Percentiles rank a stretch among this genome's conserved stretches.
Conservation (phyloP, 2,329 filamentous ascomycete genomes). For the Lachnellula occidentalis region DNA sequence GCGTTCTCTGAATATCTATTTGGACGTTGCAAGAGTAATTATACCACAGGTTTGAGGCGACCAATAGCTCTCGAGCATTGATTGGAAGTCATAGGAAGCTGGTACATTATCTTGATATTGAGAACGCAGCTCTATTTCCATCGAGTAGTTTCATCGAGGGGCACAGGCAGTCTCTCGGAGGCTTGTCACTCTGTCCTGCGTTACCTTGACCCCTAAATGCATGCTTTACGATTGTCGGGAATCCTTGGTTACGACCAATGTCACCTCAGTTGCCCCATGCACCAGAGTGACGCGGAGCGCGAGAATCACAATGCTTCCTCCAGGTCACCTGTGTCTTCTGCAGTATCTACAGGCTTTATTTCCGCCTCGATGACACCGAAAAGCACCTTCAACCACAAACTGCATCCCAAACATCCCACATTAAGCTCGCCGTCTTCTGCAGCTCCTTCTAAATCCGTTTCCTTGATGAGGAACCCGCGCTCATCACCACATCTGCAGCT, state of each 20-base stretch:
- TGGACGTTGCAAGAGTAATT: constrained; percentile 30
- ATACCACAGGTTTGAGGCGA: constrained; percentile 34
- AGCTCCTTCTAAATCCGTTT: constrained; percentile 54
- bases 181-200: background rate
- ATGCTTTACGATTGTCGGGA: background rate
- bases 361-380: constrained; percentile 49
- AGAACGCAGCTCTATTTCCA: background rate
- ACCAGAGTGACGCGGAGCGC: background rate
- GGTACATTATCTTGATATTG: constrained; percentile 16
- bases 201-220: background rate
- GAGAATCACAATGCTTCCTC: background rate
- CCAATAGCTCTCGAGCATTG: constrained; percentile 30
- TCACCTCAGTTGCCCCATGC: background rate
- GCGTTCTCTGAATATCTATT: constrained; percentile 23
- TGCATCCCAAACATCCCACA: constrained; percentile 62
- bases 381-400: constrained; percentile 59
- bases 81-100: constrained; percentile 33
- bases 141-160: background rate
- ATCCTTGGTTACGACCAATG: background rate
- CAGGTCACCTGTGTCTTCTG: background rate
- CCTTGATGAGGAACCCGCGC: constrained; percentile 52
- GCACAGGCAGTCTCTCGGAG: background rate
- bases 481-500: constrained; percentile 60
- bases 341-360: constrained; percentile 4
- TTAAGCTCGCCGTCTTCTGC: constrained; percentile 54